Evolutionary conservation across 2,329 filamentous ascomycete species (phyloP).

Genomic region (Tolypocladium ovalisporum): DNA sequence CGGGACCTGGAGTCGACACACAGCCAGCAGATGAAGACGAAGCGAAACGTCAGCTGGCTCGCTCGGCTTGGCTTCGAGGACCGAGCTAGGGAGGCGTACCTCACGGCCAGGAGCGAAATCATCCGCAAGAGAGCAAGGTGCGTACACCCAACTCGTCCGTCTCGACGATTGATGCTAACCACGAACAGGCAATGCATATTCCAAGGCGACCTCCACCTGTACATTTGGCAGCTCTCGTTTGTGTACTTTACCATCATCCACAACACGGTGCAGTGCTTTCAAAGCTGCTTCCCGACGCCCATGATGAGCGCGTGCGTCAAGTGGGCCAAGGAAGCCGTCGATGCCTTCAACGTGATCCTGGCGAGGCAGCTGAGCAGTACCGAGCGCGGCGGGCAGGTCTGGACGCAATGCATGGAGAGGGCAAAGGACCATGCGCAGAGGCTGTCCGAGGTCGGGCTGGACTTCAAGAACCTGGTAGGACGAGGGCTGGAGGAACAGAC

Average conservation of each 20-base stretch:
- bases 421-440: constrained; percentile 72
- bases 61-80: constrained; percentile 84
- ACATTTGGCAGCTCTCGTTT: constrained; percentile 91
- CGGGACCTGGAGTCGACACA: constrained; percentile 70
- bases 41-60: constrained; percentile 74
- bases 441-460: constrained; percentile 75
- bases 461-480: constrained; percentile 77
- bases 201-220: constrained; percentile 82
- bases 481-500: constrained; percentile 33
- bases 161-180: not conserved
- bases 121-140: constrained; percentile 79
- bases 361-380: constrained; percentile 79
- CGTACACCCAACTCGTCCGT: not conserved
- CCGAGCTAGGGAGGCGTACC: constrained; percentile 74
- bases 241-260: constrained; percentile 92
- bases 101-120: constrained; percentile 64
- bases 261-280: constrained; percentile 85
- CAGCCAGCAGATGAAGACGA: constrained; percentile 65
- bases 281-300: constrained; percentile 70
- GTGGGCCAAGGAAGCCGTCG: constrained; percentile 94
- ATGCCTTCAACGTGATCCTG: constrained; percentile 78
- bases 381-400: constrained; percentile 62
- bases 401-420: constrained; percentile 72
- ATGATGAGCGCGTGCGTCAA: constrained; percentile 94
- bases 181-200: constrained; percentile 74